Evolutionary conservation across 208 protist genomes (phyloP), one percentile per base, ranked within the genome.

Genomic region (Chromosphaera perkinsii): DNA sequence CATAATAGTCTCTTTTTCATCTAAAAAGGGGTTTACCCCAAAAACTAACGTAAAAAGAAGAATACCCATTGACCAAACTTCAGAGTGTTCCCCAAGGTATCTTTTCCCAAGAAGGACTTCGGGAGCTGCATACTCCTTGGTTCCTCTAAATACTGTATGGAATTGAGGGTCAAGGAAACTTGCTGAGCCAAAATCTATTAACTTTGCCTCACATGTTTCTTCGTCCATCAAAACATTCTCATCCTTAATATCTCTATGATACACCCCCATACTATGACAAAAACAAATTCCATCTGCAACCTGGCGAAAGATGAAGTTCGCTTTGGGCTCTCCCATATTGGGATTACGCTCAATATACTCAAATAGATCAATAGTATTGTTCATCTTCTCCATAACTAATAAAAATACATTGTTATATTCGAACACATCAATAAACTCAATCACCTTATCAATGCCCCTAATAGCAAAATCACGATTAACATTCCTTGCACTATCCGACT

Each of bases 191-290:
- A 60, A 60, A 35, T 60, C 55, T 22, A 60, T 31, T n/a, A 60
- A 17, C 26, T 60, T 60, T n/a, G 37, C 9, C 9, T 35, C 22
- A 5, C 32, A 17, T 60, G 55, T 60, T n/a, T 35, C 9, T 14
- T 22, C 12, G 26, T 60, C 42, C 29, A 60, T 22, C 7, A 60
- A 17, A 31, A 29, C 22, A 37, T 60, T 60, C 9, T 17, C n/a
- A 32, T 60, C 55, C 55, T 60, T 60, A 37, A 60, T 40, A 37
- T 60, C 55, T 3, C 55, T 3, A 17, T 60, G 55, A n/a, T 10
- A 31, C 10, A 60, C 20, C 12, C 55, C 55, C 4, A 9, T 22
- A 43, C 9, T 5, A 37, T 60, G 55, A 9, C 14, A 60, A 31
- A 22, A 31, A 5, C 9, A n/a, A 37, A 60, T 40, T 5, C 29